Percentiles rank a stretch among this genome's conserved stretches.
These are phyloP conservation scores for Butyriboletus loyo DNA, from an alignment of 768 basidiomycete genomes.

Conservation along the genomic window DNA sequence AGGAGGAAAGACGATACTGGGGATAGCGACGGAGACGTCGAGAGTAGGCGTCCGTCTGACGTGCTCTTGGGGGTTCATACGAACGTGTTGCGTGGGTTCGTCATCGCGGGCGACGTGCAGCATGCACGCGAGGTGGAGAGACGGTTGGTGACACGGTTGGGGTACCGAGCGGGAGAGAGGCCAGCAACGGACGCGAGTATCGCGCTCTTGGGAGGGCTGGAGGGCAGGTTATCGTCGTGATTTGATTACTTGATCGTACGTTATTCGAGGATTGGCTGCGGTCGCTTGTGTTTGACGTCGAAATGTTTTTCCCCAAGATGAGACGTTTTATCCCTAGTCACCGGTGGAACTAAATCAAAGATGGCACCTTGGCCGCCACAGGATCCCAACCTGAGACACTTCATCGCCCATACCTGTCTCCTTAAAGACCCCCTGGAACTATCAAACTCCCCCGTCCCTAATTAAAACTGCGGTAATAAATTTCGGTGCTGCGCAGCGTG, in stretches of 20 bases:
- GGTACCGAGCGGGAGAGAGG: constrained; percentile 25
- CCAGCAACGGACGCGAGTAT: constrained; percentile 23
- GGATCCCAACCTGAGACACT: background rate
- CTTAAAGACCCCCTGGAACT: background rate
- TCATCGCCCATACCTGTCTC: background rate
- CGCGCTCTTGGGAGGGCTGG: constrained; percentile 18
- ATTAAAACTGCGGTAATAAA: background rate
- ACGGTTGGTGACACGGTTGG: constrained; percentile 20
- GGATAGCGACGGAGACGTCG: background rate
- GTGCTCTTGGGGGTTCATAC: constrained; percentile 35
- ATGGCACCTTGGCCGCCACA: background rate
- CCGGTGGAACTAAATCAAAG: background rate
- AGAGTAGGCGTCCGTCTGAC: background rate
- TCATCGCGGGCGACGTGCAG: constrained; percentile 26
- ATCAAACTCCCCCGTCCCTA: background rate
- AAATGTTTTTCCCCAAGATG: background rate
- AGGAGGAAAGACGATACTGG: background rate
- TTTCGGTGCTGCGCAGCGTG: constrained; percentile 2
- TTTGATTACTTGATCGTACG: too few relatives aligned
- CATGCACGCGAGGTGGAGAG: constrained; percentile 32
- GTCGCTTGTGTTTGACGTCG: background rate
- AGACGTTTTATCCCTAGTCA: background rate
- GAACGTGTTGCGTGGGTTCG: constrained; percentile 38
- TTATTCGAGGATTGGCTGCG: background rate
- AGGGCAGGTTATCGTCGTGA: background rate